Conservation (phyloP, 345 rosid species). For the Acer saccharum region DNA sequence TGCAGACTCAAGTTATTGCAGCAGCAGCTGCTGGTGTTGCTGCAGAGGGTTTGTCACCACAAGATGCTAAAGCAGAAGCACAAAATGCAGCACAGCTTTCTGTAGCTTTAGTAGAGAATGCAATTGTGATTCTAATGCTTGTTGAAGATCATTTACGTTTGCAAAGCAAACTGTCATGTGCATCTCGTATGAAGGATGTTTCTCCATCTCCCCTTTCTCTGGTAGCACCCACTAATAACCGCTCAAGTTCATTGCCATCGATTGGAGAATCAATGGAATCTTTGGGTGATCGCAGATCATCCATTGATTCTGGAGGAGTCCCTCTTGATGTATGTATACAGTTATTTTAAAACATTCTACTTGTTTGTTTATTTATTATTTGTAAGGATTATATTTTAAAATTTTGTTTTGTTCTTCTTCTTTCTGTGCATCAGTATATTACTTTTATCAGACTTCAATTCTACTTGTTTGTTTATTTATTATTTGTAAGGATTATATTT, state of each 20-base stretch:
- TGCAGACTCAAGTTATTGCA: slow-evolving; percentile 99
- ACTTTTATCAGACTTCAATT: background rate
- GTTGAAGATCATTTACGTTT: slow-evolving; percentile 98
- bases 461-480: background rate
- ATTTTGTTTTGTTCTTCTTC: background rate
- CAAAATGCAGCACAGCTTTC: slow-evolving; percentile 99
- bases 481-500: background rate
- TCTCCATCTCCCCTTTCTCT: slow-evolving; percentile 80
- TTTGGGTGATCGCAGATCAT: slow-evolving; percentile 59
- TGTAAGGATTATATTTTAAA: background rate
- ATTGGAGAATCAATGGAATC: slow-evolving; percentile 52
- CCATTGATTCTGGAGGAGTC: slow-evolving; percentile 68
- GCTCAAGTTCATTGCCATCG: slow-evolving; percentile 43
- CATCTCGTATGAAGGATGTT: slow-evolving; percentile 51
- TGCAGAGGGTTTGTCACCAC: slow-evolving; percentile 91
- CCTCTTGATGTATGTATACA: slow-evolving; percentile 81
- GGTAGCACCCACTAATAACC: slow-evolving; percentile 54
- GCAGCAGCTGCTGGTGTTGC: slow-evolving; percentile 99
- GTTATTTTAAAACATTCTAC: slow-evolving; percentile 18
- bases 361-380: background rate
- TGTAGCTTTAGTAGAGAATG: slow-evolving; percentile 96
- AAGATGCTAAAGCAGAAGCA: slow-evolving; percentile 85
- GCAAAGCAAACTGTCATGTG: slow-evolving; percentile 84
- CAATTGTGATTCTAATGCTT: slow-evolving; percentile 97
- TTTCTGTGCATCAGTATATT: background rate